Conservation (phyloP, 331 rosid species). For the Stylosanthes scabra region DNA sequence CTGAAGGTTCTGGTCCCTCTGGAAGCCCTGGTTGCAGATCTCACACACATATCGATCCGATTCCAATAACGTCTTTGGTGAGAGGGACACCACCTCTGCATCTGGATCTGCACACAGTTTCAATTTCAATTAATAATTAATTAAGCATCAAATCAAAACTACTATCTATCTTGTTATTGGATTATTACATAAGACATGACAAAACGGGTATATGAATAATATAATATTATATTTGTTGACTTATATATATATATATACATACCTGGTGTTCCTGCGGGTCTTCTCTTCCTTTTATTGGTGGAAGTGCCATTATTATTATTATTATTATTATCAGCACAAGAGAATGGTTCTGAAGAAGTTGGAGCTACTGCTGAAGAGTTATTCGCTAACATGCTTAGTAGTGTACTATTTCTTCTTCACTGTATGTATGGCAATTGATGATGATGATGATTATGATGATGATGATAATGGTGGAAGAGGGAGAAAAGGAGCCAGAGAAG, state of each 20-base stretch:
- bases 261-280: constrained; percentile 99
- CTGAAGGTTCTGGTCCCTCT: constrained; percentile 99
- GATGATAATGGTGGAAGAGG: background rate
- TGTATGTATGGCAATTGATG: background rate
- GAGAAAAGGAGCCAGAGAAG: constrained; percentile 8
- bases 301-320: constrained; percentile 47
- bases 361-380: constrained; percentile 53
- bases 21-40: constrained; percentile 99
- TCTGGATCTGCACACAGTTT: constrained; percentile 73
- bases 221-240: background rate
- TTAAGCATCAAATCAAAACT: too few relatives aligned
- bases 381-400: constrained; percentile 62
- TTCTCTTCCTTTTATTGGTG: constrained; percentile 81
- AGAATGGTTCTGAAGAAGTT: constrained; percentile 76
- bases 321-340: constrained; percentile 60
- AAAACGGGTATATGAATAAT: too few relatives aligned
- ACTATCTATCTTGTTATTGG: too few relatives aligned
- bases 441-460: constrained; percentile 1
- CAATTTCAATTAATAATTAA: too few relatives aligned
- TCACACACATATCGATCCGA: constrained; percentile 99
- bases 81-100: constrained; percentile 97
- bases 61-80: constrained; percentile 92
- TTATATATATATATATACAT: background rate
- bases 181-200: too few relatives aligned
- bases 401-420: background rate